Evolutionary conservation across 371 early-diverging fungal genomes (phyloP).

Genomic region (Choanephora cucurbitarum): DNA sequence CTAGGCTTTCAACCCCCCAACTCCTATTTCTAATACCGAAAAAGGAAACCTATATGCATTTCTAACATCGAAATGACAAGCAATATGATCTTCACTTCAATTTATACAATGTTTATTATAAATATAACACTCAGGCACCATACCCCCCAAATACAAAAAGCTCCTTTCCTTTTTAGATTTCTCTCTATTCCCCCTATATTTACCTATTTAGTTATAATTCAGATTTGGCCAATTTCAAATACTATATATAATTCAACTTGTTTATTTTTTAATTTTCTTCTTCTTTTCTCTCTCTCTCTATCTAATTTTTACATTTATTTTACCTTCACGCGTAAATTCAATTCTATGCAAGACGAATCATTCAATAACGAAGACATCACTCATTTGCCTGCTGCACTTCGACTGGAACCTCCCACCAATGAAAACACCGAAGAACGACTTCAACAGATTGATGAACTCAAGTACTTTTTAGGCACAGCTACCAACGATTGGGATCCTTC

Average conservation of each 20-base stretch:
- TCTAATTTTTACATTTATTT: no score
- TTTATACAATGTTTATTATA: no score
- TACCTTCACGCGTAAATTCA: no score
- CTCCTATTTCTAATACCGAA: constrained; percentile 2
- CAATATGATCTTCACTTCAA: no score
- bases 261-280: constrained; percentile 1
- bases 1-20: no score
- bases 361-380: neutral
- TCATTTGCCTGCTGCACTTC: constrained; percentile 1
- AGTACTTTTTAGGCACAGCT: constrained; percentile 61
- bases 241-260: constrained; percentile 7
- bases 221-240: neutral
- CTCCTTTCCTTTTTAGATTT: no score
- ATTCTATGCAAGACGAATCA: no score
- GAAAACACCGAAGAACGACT: constrained; percentile 35
- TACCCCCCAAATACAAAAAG: no score
- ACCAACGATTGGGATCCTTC: constrained; percentile 57
- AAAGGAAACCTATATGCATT: constrained; percentile 12
- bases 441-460: constrained; percentile 52
- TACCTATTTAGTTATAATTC: constrained; percentile 7
- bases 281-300: neutral
- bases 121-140: neutral
- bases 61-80: constrained; percentile 19
- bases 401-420: constrained; percentile 27
- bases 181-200: neutral